A percentile compares a stretch with the other conserved stretches of the same genome.
Evolutionary conservation across 495 filamentous ascomycete genomes (phyloP).

Genomic region (Neurospora hispaniola): DNA sequence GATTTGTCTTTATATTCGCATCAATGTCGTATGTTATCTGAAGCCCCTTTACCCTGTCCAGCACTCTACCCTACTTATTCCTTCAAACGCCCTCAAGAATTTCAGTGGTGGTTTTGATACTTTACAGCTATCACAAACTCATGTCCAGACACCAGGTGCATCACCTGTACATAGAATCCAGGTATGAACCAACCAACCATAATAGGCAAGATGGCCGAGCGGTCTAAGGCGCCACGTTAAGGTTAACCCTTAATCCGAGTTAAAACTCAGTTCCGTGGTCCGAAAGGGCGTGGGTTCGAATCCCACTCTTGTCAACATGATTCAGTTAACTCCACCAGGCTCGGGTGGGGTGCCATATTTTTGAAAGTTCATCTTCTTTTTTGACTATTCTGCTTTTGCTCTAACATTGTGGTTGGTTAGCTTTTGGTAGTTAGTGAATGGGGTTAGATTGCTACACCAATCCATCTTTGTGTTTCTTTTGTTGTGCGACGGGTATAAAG

Average conservation of each 20-base stretch:
- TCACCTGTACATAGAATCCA: not conserved
- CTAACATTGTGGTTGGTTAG: no score
- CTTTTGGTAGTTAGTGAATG: no score
- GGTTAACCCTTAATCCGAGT: not conserved
- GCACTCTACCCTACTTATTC: no score
- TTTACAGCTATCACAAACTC: not conserved
- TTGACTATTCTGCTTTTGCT: not conserved
- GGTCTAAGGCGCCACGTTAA: not conserved
- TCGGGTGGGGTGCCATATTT: not conserved
- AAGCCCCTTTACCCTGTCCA: not conserved
- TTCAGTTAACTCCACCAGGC: not conserved
- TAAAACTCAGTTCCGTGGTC: slow-evolving; percentile 10
- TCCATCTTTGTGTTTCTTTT: no score
- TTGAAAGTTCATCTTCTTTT: not conserved
- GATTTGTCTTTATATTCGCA: not conserved
- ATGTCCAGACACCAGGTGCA: not conserved
- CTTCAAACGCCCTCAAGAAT: no score
- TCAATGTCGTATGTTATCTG: not conserved
- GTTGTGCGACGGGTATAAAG: no score
- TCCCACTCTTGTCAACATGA: slow-evolving; percentile 21
- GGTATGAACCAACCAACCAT: not conserved
- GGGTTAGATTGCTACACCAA: no score
- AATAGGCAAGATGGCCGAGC: no score
- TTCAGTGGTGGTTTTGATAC: not conserved
- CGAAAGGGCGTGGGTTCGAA: slow-evolving; percentile 29